phyloP scores from a whole-genome alignment of 352 stramenopile genomes.

The Pythium aphanidermatum region DNA sequence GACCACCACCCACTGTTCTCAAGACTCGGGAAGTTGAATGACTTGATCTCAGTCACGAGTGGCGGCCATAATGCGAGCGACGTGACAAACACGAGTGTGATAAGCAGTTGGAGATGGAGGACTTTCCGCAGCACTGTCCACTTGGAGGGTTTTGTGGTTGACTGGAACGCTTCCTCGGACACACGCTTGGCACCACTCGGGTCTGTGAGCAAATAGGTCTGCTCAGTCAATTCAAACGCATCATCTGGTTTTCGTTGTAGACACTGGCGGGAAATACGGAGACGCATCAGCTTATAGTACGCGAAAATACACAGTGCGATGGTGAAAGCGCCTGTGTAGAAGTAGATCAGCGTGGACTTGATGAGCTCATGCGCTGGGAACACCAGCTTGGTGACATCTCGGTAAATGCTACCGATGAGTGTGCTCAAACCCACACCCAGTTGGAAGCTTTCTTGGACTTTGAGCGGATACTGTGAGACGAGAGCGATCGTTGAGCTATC shows the following conservation, averaged over 20 bases:
- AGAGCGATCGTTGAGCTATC: constrained; percentile 81
- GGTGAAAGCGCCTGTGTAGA: constrained; percentile 73
- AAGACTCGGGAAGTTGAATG: constrained; percentile 68
- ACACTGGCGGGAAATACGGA: constrained; percentile 55
- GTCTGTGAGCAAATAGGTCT: constrained; percentile 30
- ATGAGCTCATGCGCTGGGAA: constrained; percentile 59
- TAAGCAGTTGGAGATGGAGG: constrained; percentile 50
- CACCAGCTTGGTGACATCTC: constrained; percentile 75
- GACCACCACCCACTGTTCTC: constrained; percentile 76
- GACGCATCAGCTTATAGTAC: constrained; percentile 58
- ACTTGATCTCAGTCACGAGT: constrained; percentile 78
- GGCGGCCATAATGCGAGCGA: constrained; percentile 72
- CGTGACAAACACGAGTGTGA: constrained; percentile 66
- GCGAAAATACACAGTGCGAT: constrained; percentile 71
- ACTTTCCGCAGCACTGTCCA: constrained; percentile 70
- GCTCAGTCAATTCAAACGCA: constrained; percentile 54
- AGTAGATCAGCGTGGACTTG: constrained; percentile 73
- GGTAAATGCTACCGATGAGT: constrained; percentile 77
- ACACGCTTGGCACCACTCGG: constrained; percentile 16
- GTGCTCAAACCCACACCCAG: constrained; percentile 76
- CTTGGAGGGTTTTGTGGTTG: constrained; percentile 32
- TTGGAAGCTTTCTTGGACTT: constrained; percentile 78
- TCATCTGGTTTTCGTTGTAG: constrained; percentile 25
- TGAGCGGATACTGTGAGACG: constrained; percentile 71
- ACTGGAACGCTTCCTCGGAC: constrained; percentile 18